Evolutionary conservation across 2,329 filamentous ascomycete species (phyloP), one percentile per base, ranked within the genome.

Genomic region (Pezicula neosporulosa): DNA sequence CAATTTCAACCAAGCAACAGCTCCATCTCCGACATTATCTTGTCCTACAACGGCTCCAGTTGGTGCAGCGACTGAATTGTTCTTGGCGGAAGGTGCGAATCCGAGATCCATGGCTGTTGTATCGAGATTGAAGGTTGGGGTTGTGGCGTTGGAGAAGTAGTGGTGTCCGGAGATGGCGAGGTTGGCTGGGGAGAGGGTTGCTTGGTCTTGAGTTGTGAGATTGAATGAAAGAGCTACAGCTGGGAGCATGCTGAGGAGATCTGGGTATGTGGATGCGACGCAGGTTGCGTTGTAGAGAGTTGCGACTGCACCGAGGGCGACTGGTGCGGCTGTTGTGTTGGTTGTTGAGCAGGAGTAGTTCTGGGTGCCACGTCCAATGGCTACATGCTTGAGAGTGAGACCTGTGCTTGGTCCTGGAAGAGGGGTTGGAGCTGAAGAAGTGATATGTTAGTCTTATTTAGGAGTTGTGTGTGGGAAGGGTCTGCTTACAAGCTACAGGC

Each of bases 261-360:
- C 78, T 1, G 89, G 85, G 62, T 84, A 85, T 59, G 81, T 75
- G 39, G 87, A 78, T 6, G 87, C 87, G 33, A 93, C 70, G 72
- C 93, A 97, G 60, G 85, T 89, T 53, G 85, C 88, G 71, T 97
- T 91, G 83, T 89, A 97, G 62, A 97, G 88, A 1, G 82, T 85
- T 49, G 93, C 93, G 0, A 90, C 66, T 49, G 93, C 93, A 56
- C 93, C 93, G 46, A 76, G 70, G 16, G 85, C 77, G 9, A 74
- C 76, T 13, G 93, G 92, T 0, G 72, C 72, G 0, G 82, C 79
- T 3, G 79, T 80, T 2, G 80, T 66, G 60, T 87, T 80, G 56
- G 71, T 71, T 49, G 78, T 72, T 52, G 81, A 75, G 76, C 93
- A 97, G 47, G 90, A 95, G 76, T 97, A 97, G 78, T 97, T 97